Evolutionary conservation across 192 early-diverging fungal species (phyloP).

Genomic region (Dissophora ornata): DNA sequence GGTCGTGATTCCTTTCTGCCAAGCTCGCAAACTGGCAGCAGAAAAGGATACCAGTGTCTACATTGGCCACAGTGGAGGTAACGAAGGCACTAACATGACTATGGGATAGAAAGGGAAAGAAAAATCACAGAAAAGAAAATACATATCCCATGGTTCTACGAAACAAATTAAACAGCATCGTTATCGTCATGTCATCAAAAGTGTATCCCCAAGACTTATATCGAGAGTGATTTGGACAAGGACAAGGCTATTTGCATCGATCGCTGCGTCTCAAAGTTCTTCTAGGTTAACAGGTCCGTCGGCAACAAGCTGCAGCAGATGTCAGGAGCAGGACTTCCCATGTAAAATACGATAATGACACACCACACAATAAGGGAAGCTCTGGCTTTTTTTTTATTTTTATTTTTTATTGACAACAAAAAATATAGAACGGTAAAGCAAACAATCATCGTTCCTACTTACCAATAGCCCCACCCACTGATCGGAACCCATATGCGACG

Average conservation of each 20-base stretch:
- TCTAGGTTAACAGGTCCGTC: conserved; percentile 80
- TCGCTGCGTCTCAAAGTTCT: conserved; percentile 90
- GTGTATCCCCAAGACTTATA: conserved; percentile 85
- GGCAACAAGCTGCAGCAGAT: conserved; percentile 79
- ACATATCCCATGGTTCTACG: no score
- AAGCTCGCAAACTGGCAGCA: no score
- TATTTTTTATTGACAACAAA: background rate
- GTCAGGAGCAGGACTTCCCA: conserved; percentile 47
- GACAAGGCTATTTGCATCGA: conserved; percentile 92
- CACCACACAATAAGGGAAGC: background rate
- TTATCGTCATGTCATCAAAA: conserved; percentile 85
- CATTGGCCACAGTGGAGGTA: no score
- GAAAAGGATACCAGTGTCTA: no score
- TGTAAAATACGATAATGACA: conserved; percentile 28
- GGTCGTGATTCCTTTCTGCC: no score
- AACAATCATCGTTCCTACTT: background rate
- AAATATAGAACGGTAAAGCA: background rate
- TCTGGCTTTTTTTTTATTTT: background rate
- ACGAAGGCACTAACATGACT: no score
- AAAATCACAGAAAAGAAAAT: no score
- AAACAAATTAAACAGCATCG: conserved; percentile 58
- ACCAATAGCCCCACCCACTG: conserved; percentile 21
- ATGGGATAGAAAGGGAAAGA: no score
- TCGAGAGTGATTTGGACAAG: conserved; percentile 86
- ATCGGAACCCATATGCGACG: conserved; percentile 35